Evolutionary conservation across 768 basidiomycete species (phyloP).

Genomic region (Strobilomyces echinocephalus): DNA sequence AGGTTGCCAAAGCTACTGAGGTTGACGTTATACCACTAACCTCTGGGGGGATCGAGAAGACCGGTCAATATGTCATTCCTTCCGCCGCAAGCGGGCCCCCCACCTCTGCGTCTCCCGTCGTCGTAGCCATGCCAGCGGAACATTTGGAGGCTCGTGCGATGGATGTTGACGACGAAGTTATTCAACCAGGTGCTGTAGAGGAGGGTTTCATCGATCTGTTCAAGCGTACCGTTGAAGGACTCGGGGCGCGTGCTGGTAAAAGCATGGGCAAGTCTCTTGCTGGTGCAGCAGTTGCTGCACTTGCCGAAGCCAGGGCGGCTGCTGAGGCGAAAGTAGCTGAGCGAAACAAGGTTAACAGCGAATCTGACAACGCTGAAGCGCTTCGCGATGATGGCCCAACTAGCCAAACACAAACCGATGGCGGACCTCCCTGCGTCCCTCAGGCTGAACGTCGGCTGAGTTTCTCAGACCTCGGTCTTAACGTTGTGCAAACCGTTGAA

Average conservation of each 20-base stretch:
- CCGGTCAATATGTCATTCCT: neutral
- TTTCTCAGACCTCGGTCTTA: constrained; percentile 56
- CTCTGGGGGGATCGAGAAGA: constrained; percentile 8
- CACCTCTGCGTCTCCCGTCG: neutral
- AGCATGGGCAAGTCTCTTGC: constrained; percentile 61
- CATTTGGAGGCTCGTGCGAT: constrained; percentile 23
- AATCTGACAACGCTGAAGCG: constrained; percentile 20
- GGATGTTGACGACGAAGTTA: constrained; percentile 16
- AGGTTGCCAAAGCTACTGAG: constrained; percentile 44
- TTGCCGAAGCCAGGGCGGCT: constrained; percentile 61
- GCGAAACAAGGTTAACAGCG: constrained; percentile 48
- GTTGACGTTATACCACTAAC: constrained; percentile 30
- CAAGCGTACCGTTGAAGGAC: constrained; percentile 67
- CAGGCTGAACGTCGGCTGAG: constrained; percentile 40
- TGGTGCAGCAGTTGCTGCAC: constrained; percentile 44
- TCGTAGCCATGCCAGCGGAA: neutral
- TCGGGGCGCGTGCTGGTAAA: constrained; percentile 56
- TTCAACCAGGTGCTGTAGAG: constrained; percentile 11
- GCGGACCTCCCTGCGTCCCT: neutral
- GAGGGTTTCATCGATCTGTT: constrained; percentile 59
- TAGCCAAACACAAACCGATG: constrained; percentile 4
- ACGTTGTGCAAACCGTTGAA: constrained; percentile 22
- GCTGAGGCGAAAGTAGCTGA: constrained; percentile 70
- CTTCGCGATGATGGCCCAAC: constrained; percentile 15
- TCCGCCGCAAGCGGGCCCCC: constrained; percentile 1